phyloP scores from a whole-genome alignment of 2,329 filamentous ascomycete genomes.

The Blumeria graminis region DNA sequence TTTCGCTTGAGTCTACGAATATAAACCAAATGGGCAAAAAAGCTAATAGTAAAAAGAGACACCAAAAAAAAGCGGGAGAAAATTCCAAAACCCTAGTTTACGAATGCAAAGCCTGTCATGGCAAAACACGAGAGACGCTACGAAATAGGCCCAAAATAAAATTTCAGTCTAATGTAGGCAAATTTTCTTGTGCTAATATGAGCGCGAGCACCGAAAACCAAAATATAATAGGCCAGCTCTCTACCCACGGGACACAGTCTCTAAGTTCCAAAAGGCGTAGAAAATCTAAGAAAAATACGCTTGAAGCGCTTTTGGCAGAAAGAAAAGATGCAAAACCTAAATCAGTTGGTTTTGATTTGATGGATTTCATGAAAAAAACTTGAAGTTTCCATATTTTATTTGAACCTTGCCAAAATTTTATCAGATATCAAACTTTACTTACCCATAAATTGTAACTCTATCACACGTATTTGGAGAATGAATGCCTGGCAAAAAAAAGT shows the following conservation, averaged over 20 bases:
- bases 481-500: too few relatives aligned
- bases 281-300: conserved; percentile 32
- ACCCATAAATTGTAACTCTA: too few relatives aligned
- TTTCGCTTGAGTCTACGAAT: conserved; percentile 3
- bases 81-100: conserved; percentile 9
- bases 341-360: conserved; percentile 16
- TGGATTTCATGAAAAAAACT: conserved; percentile 18
- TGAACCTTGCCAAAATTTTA: too few relatives aligned
- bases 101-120: conserved; percentile 11
- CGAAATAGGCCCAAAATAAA: too few relatives aligned
- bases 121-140: conserved; percentile 11
- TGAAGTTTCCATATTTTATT: conserved; percentile 4
- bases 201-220: neutral
- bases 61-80: neutral
- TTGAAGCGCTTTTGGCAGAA: conserved; percentile 33
- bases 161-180: too few relatives aligned
- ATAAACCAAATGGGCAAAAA: neutral
- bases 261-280: conserved; percentile 30
- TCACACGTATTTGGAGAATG: too few relatives aligned
- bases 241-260: neutral
- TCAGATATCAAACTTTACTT: too few relatives aligned
- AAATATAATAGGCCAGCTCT: neutral
- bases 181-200: too few relatives aligned
- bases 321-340: conserved; percentile 9
- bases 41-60: neutral